A percentile compares a stretch with the other conserved stretches of the same genome.
Evolutionary conservation across 371 early-diverging fungal species (phyloP).

Genomic region (Basidiobolus heterosporus): DNA sequence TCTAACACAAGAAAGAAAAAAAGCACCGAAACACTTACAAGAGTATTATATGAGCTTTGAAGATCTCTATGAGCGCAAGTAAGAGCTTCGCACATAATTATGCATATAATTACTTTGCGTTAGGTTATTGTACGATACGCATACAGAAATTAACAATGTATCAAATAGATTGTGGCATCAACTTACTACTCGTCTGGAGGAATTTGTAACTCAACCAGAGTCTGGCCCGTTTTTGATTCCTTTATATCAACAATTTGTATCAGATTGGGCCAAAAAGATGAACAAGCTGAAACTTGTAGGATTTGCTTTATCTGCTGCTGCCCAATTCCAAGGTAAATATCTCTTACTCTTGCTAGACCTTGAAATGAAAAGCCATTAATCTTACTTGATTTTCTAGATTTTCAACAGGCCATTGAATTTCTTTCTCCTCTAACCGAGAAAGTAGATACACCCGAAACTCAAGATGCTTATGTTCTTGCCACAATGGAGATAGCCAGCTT

Average conservation of each 20-base stretch:
- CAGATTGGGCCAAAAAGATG: conserved; percentile 83
- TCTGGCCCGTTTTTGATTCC: conserved; percentile 61
- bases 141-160: background rate
- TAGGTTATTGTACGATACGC: conserved; percentile 47
- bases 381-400: conserved; percentile 30
- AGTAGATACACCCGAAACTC: conserved; percentile 41
- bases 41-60: conserved; percentile 63
- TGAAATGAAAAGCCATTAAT: no score
- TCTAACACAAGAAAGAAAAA: conserved; percentile 44
- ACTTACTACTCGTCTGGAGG: conserved; percentile 60
- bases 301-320: conserved; percentile 58
- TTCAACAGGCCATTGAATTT: conserved; percentile 44
- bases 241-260: conserved; percentile 75
- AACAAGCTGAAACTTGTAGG: conserved; percentile 77
- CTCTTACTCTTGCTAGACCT: no score
- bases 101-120: conserved; percentile 80
- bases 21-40: conserved; percentile 48
- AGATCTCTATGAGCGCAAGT: conserved; percentile 86
- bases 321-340: conserved; percentile 53
- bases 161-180: conserved; percentile 86
- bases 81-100: conserved; percentile 22
- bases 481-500: conserved; percentile 74
- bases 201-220: conserved; percentile 58
- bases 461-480: conserved; percentile 75
- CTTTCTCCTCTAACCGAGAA: conserved; percentile 43